Evolutionary conservation across 441 rosid species (phyloP), one percentile per base, ranked within the genome.

Genomic region (Eruca vesicaria): DNA sequence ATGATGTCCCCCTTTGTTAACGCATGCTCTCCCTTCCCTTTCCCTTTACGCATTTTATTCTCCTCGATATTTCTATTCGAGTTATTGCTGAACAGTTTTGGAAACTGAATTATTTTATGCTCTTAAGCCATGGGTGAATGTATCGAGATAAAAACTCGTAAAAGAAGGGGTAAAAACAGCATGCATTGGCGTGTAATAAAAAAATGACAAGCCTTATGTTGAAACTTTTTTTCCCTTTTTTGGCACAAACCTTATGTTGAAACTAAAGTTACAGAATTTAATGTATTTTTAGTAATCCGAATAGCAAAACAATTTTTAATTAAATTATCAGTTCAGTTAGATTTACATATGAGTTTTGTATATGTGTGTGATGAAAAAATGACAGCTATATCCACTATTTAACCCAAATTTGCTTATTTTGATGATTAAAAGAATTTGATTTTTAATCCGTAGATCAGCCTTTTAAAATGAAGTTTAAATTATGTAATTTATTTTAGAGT

Each of bases 11-110:
- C 87, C 87, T 86, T 86, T 79, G 62, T 80, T 65, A 82, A 78
- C 92, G 90, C 97, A 89, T 91, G 94, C 94, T 63, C 64, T 53
- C 66, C 86, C 43, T 28, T 84, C 81, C 69, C 90, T 81, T 75
- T 36, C 71, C 86, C 68, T 89, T 86, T 84, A 89, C 91, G 91
- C 93, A 87, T 89, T 84, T 84, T 68, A 69, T 78, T 78, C 80
- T 41, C 52, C 31, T 56, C 41, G 5, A 19, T 36, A 26, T 12
- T 16, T 11, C n/a, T 35, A 45, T 32, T 16, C 12, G 69, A n/a
- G 19, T 76, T 31, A 7, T 73, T 36, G 36, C 5, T 55, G 31
- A 23, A 26, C 31, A 21, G 31, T 21, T 55, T 55, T 55, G 59
- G 29, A 55, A 23, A 56, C 7, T 56, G 32, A 56, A 23, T 23